phyloP scores from a whole-genome alignment of 1,284 basidiomycete genomes.

The Fomitopsis betulina region DNA sequence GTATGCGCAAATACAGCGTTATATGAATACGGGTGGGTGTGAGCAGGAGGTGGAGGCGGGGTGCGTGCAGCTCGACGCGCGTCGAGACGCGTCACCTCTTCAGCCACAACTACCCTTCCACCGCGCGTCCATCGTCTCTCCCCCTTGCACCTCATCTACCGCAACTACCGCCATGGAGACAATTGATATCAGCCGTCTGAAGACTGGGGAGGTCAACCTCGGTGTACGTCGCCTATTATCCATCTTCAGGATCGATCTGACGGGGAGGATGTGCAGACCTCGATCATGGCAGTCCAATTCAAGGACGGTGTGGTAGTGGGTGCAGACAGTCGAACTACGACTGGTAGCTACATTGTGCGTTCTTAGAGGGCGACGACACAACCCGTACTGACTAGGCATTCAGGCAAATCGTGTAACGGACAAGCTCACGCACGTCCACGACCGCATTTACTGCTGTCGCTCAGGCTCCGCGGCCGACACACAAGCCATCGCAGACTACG shows the following conservation, averaged over 20 bases:
- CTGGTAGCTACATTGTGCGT: slow-evolving; percentile 91
- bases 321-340: slow-evolving; percentile 96
- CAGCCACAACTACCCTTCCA: slow-evolving; percentile 19
- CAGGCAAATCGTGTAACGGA: slow-evolving; percentile 98
- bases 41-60: slow-evolving; percentile 19
- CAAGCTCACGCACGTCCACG: slow-evolving; percentile 96
- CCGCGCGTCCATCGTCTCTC: slow-evolving; percentile 21
- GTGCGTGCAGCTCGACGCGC: slow-evolving; percentile 47
- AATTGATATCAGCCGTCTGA: slow-evolving; percentile 75
- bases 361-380: not conserved
- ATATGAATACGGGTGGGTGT: not conserved
- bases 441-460: slow-evolving; percentile 98
- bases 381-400: not conserved
- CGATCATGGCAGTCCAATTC: slow-evolving; percentile 99
- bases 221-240: slow-evolving; percentile 59
- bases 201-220: slow-evolving; percentile 91
- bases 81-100: slow-evolving; percentile 39
- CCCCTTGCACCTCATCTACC: slow-evolving; percentile 16
- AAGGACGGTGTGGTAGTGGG: slow-evolving; percentile 93
- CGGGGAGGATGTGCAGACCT: slow-evolving; percentile 58
- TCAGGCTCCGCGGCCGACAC: slow-evolving; percentile 98
- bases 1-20: too few relatives aligned
- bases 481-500: slow-evolving; percentile 92
- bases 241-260: not conserved
- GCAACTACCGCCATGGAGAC: slow-evolving; percentile 51